phyloP scores from a whole-genome alignment of 176 grass and related monocot genomes.

The Pharus latifolius region DNA sequence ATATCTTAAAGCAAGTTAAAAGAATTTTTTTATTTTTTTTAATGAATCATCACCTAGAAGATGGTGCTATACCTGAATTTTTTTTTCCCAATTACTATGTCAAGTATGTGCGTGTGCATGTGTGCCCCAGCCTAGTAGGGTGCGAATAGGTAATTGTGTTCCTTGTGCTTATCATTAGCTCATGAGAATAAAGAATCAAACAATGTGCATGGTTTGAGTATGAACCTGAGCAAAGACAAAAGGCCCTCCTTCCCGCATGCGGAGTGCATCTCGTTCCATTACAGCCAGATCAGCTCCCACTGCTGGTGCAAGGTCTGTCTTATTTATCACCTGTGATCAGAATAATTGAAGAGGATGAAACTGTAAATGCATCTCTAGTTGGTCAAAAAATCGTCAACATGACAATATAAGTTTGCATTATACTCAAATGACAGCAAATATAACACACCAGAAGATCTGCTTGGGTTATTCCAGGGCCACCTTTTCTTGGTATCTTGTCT shows the following conservation, averaged over 20 bases:
- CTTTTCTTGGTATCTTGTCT: slow-evolving; percentile 98
- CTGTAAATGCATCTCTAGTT: neutral
- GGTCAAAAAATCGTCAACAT: neutral
- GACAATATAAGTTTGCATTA: neutral
- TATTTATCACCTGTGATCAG: slow-evolving; percentile 75
- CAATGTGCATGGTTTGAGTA: neutral
- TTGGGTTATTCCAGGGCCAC: slow-evolving; percentile 93
- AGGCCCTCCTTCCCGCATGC: slow-evolving; percentile 91
- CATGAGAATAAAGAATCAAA: neutral
- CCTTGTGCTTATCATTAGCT: neutral
- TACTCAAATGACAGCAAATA: neutral
- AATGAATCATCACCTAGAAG: no score
- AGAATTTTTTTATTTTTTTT: neutral
- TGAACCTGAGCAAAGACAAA: slow-evolving; percentile 88
- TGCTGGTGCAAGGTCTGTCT: slow-evolving; percentile 78
- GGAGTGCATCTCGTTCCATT: slow-evolving; percentile 76
- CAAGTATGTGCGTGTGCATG: no score
- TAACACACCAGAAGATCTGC: slow-evolving; percentile 71
- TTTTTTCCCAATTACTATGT: no score
- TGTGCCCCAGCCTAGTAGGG: neutral
- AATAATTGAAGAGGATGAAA: neutral
- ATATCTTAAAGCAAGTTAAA: no score
- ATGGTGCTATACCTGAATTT: no score
- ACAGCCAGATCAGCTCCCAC: slow-evolving; percentile 76
- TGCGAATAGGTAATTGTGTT: neutral